Percentiles rank a stretch among this genome's conserved stretches.
Evolutionary conservation across 805 yeast species (phyloP).

Genomic region (Suhomyces xylopsoci): DNA sequence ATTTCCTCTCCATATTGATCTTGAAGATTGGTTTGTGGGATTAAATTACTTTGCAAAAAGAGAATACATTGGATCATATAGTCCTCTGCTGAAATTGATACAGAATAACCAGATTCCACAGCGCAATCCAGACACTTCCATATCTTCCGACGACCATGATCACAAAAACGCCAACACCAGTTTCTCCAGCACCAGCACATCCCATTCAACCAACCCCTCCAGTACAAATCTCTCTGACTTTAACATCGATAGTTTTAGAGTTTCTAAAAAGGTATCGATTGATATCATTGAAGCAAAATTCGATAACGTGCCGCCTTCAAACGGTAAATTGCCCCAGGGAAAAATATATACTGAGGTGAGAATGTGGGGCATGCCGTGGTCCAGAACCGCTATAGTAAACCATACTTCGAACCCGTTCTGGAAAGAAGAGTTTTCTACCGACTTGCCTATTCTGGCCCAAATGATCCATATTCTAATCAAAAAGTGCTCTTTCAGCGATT

Average conservation of each 20-base stretch:
- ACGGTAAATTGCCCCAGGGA: constrained; percentile 12
- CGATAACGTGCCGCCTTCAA: constrained; percentile 17
- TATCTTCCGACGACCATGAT: neutral
- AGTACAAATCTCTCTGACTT: constrained; percentile 12
- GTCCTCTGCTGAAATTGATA: constrained; percentile 3
- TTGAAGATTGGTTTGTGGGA: constrained; percentile 77
- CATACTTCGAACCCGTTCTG: constrained; percentile 62
- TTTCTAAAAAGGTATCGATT: constrained; percentile 51
- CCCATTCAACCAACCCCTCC: constrained; percentile 2
- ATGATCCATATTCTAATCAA: constrained; percentile 50
- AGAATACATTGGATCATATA: constrained; percentile 45
- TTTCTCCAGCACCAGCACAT: neutral
- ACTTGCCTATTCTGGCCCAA: constrained; percentile 54
- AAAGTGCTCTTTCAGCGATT: constrained; percentile 22
- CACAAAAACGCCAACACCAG: constrained; percentile 1
- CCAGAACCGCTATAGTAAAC: constrained; percentile 65
- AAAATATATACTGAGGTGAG: constrained; percentile 65
- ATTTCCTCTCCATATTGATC: constrained; percentile 64
- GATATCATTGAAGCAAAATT: constrained; percentile 67
- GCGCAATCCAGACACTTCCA: neutral
- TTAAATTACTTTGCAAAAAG: constrained; percentile 59
- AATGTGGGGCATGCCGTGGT: constrained; percentile 75
- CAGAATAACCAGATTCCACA: neutral
- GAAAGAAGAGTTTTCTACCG: constrained; percentile 73
- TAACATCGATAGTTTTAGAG: constrained; percentile 36